These are phyloP conservation scores for Carex sylvatica DNA, from an alignment of 202 grass and related monocot species.

Conservation along the genomic window DNA sequence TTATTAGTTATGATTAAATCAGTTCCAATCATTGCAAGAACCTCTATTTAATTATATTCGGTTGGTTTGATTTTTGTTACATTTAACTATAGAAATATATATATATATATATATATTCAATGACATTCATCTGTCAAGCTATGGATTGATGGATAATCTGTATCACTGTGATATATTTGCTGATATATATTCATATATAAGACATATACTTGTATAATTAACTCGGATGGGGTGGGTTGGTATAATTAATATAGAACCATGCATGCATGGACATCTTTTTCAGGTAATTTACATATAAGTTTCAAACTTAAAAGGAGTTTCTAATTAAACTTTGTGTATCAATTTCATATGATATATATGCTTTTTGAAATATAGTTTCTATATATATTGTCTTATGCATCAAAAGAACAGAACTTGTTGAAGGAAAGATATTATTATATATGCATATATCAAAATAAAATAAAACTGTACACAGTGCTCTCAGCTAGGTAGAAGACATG, in stretches of 20 bases:
- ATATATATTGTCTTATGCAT: background rate
- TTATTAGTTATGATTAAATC: background rate
- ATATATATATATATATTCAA: background rate
- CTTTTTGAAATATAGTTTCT: background rate
- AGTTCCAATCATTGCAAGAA: conserved; percentile 10
- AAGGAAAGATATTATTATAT: background rate
- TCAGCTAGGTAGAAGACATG: background rate
- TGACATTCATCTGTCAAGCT: background rate
- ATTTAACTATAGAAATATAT: conserved; percentile 8
- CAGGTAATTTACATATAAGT: background rate
- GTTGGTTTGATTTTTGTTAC: background rate
- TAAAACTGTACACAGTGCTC: background rate
- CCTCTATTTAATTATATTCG: conserved; percentile 9
- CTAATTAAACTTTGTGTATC: background rate
- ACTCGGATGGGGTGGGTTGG: background rate
- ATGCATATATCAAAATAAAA: background rate
- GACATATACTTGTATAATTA: background rate
- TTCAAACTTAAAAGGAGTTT: background rate
- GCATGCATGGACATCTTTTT: background rate
- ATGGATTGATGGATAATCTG: background rate
- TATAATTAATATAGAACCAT: background rate
- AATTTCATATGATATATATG: background rate
- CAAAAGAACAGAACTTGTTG: background rate
- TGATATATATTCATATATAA: background rate
- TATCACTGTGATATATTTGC: background rate